Percentiles rank a stretch among this genome's conserved stretches.
Conservation (phyloP, 2,329 filamentous ascomycete genomes). For the Fulvia fulva region DNA sequence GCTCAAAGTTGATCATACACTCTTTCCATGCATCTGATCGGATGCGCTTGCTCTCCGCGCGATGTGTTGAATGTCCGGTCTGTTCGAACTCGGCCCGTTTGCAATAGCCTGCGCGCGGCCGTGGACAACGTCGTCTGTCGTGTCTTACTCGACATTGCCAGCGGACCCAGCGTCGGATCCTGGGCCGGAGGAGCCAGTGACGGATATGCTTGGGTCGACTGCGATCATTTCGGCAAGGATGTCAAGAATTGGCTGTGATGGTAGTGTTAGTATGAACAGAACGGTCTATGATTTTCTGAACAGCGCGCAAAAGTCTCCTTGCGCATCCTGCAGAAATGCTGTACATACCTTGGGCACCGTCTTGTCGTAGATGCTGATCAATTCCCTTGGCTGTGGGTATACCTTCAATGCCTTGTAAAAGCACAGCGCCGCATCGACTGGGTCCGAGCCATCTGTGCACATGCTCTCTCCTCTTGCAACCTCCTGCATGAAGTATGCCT, state of each 20-base stretch:
- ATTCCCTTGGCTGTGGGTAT: conserved; percentile 86
- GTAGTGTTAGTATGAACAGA: conserved; percentile 16
- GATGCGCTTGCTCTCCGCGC: not conserved
- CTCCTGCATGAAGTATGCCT: conserved; percentile 95
- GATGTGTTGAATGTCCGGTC: not conserved
- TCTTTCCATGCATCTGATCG: not conserved
- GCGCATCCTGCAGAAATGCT: too few relatives aligned
- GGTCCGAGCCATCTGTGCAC: conserved; percentile 73
- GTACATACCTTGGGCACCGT: conserved; percentile 84
- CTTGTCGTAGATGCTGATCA: conserved; percentile 97
- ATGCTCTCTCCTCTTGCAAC: conserved; percentile 83
- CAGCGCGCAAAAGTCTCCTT: too few relatives aligned
- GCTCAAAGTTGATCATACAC: not conserved
- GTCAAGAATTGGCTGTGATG: conserved; percentile 75
- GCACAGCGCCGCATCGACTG: conserved; percentile 80
- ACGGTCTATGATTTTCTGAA: too few relatives aligned
- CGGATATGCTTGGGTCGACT: conserved; percentile 64
- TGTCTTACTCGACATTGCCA: conserved; percentile 29
- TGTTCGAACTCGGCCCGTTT: not conserved
- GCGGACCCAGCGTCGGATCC: conserved; percentile 27
- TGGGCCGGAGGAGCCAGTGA: conserved; percentile 25
- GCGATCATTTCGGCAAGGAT: conserved; percentile 98
- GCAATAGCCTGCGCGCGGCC: not conserved
- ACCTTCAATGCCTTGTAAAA: conserved; percentile 99
- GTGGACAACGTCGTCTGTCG: not conserved